phyloP scores from a whole-genome alignment of 2,329 filamentous ascomycete genomes.

The Alternaria consortialis region DNA sequence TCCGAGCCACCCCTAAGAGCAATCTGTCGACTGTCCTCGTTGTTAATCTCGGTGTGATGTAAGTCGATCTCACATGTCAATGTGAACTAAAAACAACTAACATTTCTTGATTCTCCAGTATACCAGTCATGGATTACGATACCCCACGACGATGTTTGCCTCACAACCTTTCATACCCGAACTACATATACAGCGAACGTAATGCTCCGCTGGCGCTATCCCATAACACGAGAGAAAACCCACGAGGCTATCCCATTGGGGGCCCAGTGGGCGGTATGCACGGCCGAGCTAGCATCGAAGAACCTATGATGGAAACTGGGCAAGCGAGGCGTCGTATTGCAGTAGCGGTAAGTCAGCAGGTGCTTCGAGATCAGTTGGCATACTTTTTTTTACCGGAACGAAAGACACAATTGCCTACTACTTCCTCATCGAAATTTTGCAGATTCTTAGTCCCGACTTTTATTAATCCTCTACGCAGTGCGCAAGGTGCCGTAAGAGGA shows the following conservation, averaged over 20 bases:
- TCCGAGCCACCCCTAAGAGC: neutral
- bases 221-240: constrained; percentile 33
- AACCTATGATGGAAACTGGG: constrained; percentile 45
- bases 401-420: neutral
- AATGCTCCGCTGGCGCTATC: constrained; percentile 30
- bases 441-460: neutral
- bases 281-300: constrained; percentile 22
- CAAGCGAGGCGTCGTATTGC: constrained; percentile 61
- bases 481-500: constrained; percentile 86
- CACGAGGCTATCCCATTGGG: constrained; percentile 37
- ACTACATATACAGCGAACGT: constrained; percentile 39
- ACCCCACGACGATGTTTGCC: constrained; percentile 26
- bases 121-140: constrained; percentile 28
- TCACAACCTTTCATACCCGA: constrained; percentile 17
- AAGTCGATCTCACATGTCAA: neutral
- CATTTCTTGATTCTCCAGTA: constrained; percentile 2
- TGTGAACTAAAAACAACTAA: neutral
- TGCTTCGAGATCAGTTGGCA: neutral
- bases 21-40: neutral
- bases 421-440: no score
- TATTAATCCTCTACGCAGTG: constrained; percentile 66
- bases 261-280: constrained; percentile 30
- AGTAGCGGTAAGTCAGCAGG: constrained; percentile 45
- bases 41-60: neutral
- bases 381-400: neutral